Evolutionary conservation across 2,329 filamentous ascomycete genomes (phyloP).

Genomic region (Ceratocystis papillata): DNA sequence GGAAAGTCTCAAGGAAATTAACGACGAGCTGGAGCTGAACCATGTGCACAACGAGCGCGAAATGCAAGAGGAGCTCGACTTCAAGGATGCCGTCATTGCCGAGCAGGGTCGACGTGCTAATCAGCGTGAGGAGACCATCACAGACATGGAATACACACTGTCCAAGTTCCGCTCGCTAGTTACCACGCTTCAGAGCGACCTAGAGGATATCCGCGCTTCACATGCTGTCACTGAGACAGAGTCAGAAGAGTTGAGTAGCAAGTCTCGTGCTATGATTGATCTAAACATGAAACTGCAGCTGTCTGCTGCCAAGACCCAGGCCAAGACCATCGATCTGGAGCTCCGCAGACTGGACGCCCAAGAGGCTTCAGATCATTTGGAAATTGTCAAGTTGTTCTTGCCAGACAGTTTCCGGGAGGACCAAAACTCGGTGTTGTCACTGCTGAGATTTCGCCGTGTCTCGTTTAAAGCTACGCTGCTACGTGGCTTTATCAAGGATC

Average conservation of each 20-base stretch:
- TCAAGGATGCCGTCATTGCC: constrained; percentile 71
- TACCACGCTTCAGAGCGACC: constrained; percentile 68
- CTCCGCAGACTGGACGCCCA: constrained; percentile 76
- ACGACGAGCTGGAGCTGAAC: constrained; percentile 87
- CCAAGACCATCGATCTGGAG: constrained; percentile 89
- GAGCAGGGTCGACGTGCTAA: constrained; percentile 64
- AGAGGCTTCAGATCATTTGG: constrained; percentile 76
- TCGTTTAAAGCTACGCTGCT: constrained; percentile 78
- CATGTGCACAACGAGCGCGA: constrained; percentile 90
- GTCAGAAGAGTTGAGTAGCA: constrained; percentile 76
- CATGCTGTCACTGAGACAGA: constrained; percentile 88
- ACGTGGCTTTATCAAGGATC: constrained; percentile 67
- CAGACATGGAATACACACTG: constrained; percentile 84
- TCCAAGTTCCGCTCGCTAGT: constrained; percentile 83
- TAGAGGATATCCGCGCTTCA: constrained; percentile 85
- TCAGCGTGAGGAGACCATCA: constrained; percentile 68
- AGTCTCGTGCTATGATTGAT: constrained; percentile 91
- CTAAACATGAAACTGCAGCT: constrained; percentile 88
- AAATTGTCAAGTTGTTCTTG: constrained; percentile 79
- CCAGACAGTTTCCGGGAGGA: constrained; percentile 74
- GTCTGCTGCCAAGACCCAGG: constrained; percentile 80
- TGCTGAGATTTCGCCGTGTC: constrained; percentile 78
- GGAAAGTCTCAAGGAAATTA: constrained; percentile 80
- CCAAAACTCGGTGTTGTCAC: constrained; percentile 73
- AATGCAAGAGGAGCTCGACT: constrained; percentile 84